Conservation (phyloP, 164 flowering plant species). For the Stephania japonica region DNA sequence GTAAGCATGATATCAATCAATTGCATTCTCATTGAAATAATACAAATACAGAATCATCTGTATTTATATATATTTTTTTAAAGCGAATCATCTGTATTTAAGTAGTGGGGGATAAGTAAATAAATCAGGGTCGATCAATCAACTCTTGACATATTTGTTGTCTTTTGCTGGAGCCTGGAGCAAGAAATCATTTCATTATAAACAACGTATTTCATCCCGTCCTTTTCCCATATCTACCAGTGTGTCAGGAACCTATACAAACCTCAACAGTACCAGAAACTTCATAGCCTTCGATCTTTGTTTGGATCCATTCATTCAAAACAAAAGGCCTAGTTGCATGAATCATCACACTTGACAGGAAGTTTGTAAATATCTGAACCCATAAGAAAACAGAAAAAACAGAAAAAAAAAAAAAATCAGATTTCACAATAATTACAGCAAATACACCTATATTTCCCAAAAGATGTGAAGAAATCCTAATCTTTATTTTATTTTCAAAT, state of each 20-base stretch:
- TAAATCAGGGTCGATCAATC: neutral
- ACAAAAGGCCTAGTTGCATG: slow-evolving; percentile 95
- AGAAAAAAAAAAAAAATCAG: slow-evolving; percentile 5
- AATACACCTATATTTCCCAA: neutral
- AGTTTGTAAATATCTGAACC: slow-evolving; percentile 84
- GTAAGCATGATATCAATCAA: slow-evolving; percentile 1
- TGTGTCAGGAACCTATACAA: slow-evolving; percentile 17
- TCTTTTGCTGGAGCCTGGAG: neutral
- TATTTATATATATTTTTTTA: neutral
- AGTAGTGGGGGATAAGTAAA: neutral
- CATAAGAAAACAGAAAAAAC: too few relatives aligned
- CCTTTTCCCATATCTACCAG: neutral
- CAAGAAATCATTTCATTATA: neutral
- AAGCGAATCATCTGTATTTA: too few relatives aligned
- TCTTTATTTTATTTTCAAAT: neutral
- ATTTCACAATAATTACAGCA: neutral
- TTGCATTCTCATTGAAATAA: neutral
- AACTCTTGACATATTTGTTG: neutral
- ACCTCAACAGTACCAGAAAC: slow-evolving; percentile 99
- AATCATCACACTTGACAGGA: slow-evolving; percentile 92
- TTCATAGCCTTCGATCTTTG: slow-evolving; percentile 94
- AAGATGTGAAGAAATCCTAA: neutral
- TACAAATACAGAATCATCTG: neutral
- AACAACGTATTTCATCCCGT: neutral
- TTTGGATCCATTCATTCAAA: slow-evolving; percentile 89